phyloP scores from a whole-genome alignment of 2,329 filamentous ascomycete species.

The Paraphaeosphaeria minitans region DNA sequence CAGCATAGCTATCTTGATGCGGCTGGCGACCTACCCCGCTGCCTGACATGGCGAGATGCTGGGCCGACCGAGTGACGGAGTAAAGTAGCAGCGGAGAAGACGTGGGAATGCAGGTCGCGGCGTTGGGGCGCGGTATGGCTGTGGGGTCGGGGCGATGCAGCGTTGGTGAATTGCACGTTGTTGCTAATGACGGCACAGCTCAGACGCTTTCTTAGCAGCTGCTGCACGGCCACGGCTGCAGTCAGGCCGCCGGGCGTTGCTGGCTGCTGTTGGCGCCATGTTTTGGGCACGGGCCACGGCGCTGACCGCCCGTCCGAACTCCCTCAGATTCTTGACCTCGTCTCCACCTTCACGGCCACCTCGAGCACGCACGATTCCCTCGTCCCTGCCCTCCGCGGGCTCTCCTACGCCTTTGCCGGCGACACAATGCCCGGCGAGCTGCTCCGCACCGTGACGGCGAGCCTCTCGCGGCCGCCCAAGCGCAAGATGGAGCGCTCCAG shows the following conservation, averaged over 20 bases:
- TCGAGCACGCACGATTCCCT: conserved; percentile 20
- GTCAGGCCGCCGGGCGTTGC: conserved; percentile 3
- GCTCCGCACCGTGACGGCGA: conserved; percentile 44
- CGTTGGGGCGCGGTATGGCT: background rate
- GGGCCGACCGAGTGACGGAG: conserved; percentile 18
- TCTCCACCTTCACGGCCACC: conserved; percentile 33
- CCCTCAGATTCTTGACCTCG: conserved; percentile 13
- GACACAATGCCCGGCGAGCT: conserved; percentile 53
- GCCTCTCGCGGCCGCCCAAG: conserved; percentile 42
- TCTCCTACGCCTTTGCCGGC: conserved; percentile 32
- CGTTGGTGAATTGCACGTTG: background rate
- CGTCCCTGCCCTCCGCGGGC: conserved; percentile 40
- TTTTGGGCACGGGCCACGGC: conserved; percentile 1
- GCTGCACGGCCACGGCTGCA: background rate
- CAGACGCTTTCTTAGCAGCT: background rate
- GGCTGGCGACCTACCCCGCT: conserved; percentile 53
- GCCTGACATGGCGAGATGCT: conserved; percentile 57
- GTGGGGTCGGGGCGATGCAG: background rate
- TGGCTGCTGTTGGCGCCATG: conserved; percentile 18
- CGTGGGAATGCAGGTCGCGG: conserved; percentile 4
- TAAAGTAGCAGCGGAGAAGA: conserved; percentile 13
- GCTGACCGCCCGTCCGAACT: conserved; percentile 18
- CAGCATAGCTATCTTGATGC: conserved; percentile 21
- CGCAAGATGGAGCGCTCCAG: conserved; percentile 42
- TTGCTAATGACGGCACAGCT: conserved; percentile 6